phyloP scores from a whole-genome alignment of 768 basidiomycete species.

The Trametes villosa region DNA sequence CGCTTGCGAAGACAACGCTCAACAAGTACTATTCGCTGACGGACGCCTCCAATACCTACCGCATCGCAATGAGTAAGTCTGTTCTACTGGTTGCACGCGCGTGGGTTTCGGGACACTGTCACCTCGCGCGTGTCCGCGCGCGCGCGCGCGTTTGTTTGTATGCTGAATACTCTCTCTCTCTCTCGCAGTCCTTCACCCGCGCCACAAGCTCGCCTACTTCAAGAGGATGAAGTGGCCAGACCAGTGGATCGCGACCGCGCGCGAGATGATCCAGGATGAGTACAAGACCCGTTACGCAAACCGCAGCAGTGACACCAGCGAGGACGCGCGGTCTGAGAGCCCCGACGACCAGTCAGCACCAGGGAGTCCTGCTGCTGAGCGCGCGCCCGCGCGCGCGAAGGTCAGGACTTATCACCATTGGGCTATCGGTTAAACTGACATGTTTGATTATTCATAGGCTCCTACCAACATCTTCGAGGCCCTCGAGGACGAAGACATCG shows the following conservation, averaged over 20 bases:
- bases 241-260: slow-evolving; percentile 14
- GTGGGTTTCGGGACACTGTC: no score
- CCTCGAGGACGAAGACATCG: slow-evolving; percentile 9
- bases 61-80: slow-evolving; percentile 35
- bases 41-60: slow-evolving; percentile 30
- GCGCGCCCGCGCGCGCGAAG: no score
- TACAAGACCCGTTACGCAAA: not conserved
- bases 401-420: no score
- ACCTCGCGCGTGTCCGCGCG: no score
- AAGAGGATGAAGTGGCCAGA: not conserved
- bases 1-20: slow-evolving; percentile 28
- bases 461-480: slow-evolving; percentile 39
- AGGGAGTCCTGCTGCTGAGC: not conserved
- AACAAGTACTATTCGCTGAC: slow-evolving; percentile 34
- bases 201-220: slow-evolving; percentile 20
- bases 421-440: no score
- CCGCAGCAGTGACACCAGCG: not conserved
- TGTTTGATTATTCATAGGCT: not conserved
- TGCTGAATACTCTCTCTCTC: not conserved
- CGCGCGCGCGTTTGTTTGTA: no score
- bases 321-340: not conserved
- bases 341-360: not conserved
- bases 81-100: not conserved
- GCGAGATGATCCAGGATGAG: not conserved
- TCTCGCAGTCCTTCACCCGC: slow-evolving; percentile 16